A percentile compares a stretch with the other conserved stretches of the same genome.
Conservation (phyloP, 2,329 filamentous ascomycete species). For the Calycina herbarum region DNA sequence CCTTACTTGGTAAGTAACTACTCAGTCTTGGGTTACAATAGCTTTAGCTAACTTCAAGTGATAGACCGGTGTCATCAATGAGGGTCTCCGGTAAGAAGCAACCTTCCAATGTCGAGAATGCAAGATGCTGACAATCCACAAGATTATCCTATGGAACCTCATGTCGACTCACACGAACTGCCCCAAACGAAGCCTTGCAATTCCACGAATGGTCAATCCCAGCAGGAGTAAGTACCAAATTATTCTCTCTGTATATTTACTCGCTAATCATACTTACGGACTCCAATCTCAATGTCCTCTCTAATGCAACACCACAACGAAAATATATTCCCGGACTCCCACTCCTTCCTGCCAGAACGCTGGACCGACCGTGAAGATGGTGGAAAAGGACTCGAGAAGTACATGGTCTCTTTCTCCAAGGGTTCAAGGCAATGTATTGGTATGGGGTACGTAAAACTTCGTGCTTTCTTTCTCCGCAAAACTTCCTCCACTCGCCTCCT, state of each 20-base stretch:
- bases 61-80: conserved; percentile 9
- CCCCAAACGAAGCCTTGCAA: conserved; percentile 27
- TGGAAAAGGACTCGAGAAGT: conserved; percentile 20
- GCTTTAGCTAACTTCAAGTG: background rate
- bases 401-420: conserved; percentile 28
- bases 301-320: conserved; percentile 35
- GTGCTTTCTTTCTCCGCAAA: background rate
- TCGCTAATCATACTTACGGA: conserved; percentile 15
- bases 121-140: background rate
- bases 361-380: conserved; percentile 38
- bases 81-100: conserved; percentile 6
- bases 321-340: conserved; percentile 34
- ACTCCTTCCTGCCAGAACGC: conserved; percentile 39
- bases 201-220: conserved; percentile 28
- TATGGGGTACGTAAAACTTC: conserved; percentile 20
- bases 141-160: conserved; percentile 32
- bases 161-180: conserved; percentile 33
- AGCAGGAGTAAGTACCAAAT: conserved; percentile 25
- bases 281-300: conserved; percentile 28
- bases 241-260: too few relatives aligned
- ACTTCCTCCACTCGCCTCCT: background rate
- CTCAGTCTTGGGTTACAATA: background rate
- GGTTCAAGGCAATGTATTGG: conserved; percentile 29
- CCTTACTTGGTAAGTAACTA: conserved; percentile 24
- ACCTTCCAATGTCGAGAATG: background rate